phyloP scores from a whole-genome alignment of 2,329 filamentous ascomycete species.

The Pseudogymnoascus verrucosus region DNA sequence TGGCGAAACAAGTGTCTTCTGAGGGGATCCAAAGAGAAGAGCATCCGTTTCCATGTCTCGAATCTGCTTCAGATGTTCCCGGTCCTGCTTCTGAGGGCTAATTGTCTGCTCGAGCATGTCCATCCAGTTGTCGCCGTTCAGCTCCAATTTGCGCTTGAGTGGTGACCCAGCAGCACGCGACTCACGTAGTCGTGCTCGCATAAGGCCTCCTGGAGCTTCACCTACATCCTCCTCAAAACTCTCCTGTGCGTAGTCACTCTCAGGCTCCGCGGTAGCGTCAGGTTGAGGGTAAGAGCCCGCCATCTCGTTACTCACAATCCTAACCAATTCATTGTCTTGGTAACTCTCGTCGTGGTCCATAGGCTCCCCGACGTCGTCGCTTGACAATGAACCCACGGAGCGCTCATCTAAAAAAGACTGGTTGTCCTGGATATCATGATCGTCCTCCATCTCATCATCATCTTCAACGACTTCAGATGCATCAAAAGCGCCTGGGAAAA shows the following conservation, averaged over 20 bases:
- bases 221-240: slow-evolving; percentile 26
- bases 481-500: slow-evolving; percentile 76
- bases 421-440: slow-evolving; percentile 30
- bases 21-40: slow-evolving; percentile 22
- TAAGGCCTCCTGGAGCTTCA: slow-evolving; percentile 51
- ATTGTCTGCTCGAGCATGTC: slow-evolving; percentile 90
- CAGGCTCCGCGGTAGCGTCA: slow-evolving; percentile 69
- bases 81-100: slow-evolving; percentile 86
- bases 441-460: slow-evolving; percentile 42
- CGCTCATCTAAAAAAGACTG: slow-evolving; percentile 90
- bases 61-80: slow-evolving; percentile 57
- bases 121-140: slow-evolving; percentile 73
- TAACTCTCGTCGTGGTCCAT: slow-evolving; percentile 59
- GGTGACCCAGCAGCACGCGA: slow-evolving; percentile 53
- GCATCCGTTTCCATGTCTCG: slow-evolving; percentile 38
- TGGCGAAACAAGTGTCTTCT: slow-evolving; percentile 27
- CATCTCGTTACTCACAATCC: slow-evolving; percentile 62
- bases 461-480: slow-evolving; percentile 48
- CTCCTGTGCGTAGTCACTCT: slow-evolving; percentile 42
- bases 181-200: slow-evolving; percentile 56
- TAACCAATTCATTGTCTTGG: slow-evolving; percentile 68
- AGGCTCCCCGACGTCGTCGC: slow-evolving; percentile 44
- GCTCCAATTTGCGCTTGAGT: slow-evolving; percentile 49
- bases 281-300: slow-evolving; percentile 68
- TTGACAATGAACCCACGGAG: slow-evolving; percentile 73